Conservation (phyloP, 495 filamentous ascomycete species). For the Penicillium cosmopolitanum region DNA sequence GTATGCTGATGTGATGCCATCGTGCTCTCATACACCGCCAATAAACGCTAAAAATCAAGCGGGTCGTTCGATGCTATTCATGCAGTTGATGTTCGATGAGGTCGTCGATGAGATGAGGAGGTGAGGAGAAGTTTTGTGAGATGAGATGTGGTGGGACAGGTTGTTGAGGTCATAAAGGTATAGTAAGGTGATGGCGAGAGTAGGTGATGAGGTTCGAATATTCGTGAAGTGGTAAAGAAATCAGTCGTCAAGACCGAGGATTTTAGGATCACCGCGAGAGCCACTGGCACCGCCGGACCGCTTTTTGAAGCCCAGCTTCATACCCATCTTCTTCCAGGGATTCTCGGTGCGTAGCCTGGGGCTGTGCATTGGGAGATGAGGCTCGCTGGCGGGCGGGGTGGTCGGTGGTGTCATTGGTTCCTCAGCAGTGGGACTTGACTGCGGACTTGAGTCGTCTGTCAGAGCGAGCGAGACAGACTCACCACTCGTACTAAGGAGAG, state of each 20-base stretch:
- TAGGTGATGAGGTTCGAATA: not conserved
- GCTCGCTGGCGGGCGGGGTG: conserved; percentile 72
- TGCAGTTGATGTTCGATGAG: conserved; percentile 3
- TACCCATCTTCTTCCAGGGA: conserved; percentile 85
- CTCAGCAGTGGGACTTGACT: conserved; percentile 48
- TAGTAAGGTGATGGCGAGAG: conserved; percentile 1
- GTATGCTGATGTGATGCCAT: conserved; percentile 34
- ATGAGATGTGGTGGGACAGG: conserved; percentile 20
- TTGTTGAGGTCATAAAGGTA: conserved; percentile 7
- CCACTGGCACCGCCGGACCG: conserved; percentile 45
- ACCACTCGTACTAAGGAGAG: conserved; percentile 39
- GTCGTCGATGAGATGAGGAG: no score
- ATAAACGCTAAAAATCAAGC: conserved; percentile 31
- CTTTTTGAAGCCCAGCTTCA: conserved; percentile 72
- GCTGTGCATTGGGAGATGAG: conserved; percentile 54
- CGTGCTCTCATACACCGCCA: conserved; percentile 40
- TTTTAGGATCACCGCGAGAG: conserved; percentile 39
- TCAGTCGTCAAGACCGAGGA: conserved; percentile 41
- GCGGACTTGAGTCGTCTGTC: conserved; percentile 52
- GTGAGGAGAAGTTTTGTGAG: not conserved
- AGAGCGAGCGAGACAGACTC: conserved; percentile 43
- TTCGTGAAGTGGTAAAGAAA: not conserved
- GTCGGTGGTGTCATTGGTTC: conserved; percentile 90
- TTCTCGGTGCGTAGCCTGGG: conserved; percentile 58
- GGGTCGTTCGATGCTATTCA: conserved; percentile 25